Conservation (phyloP, 208 protist genomes). For the Leishmania mexicana region DNA sequence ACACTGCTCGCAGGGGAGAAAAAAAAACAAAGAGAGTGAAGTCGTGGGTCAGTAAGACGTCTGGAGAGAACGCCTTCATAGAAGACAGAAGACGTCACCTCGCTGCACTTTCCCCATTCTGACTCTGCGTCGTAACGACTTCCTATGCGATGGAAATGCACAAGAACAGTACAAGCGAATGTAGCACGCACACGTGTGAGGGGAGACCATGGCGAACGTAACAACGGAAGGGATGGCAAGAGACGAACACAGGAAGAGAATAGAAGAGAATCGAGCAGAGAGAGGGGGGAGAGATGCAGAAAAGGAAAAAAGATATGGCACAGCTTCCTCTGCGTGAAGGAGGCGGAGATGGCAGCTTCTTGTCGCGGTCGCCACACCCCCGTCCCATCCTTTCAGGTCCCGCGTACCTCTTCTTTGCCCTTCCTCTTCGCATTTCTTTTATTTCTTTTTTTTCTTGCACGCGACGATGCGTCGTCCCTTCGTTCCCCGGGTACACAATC, state of each 20-base stretch:
- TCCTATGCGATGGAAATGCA: not conserved
- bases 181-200: not conserved
- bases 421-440: too few species aligned
- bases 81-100: constrained; percentile 2
- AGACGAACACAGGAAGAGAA: not conserved
- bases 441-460: not conserved
- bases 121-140: not conserved
- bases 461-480: too few species aligned
- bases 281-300: not conserved
- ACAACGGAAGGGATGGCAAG: not conserved
- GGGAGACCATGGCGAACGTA: not conserved
- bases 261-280: not conserved
- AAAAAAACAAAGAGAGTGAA: constrained; percentile 16
- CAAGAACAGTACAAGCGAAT: not conserved
- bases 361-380: not conserved
- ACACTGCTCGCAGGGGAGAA: not conserved
- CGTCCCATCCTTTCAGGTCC: not conserved
- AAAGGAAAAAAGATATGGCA: not conserved
- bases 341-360: not conserved
- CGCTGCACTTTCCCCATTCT: not conserved
- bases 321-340: not conserved
- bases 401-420: not conserved
- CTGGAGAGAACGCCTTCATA: not conserved
- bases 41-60: constrained; percentile 1
- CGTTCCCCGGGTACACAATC: not conserved